phyloP scores from a whole-genome alignment of 495 filamentous ascomycete genomes.

The Neurospora terricola region DNA sequence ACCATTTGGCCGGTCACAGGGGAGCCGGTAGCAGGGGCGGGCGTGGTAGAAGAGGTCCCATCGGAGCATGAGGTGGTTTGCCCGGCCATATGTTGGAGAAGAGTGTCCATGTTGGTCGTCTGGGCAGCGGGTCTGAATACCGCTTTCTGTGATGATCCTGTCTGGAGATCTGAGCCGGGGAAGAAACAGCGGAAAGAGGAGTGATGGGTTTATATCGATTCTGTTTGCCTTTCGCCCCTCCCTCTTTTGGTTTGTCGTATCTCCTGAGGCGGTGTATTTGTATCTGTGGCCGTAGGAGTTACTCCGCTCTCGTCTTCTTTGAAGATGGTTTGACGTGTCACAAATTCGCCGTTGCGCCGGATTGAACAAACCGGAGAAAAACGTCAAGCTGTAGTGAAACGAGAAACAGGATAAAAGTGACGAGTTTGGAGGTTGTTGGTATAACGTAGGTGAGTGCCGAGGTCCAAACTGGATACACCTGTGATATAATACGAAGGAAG shows the following conservation, averaged over 20 bases:
- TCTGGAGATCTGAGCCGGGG: not conserved
- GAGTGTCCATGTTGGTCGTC: not conserved
- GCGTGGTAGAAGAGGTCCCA: not conserved
- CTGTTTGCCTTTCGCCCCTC: not conserved
- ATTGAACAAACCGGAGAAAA: not conserved
- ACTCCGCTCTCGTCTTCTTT: not conserved
- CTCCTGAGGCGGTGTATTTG: not conserved
- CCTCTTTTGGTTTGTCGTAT: not conserved
- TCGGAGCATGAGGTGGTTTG: not conserved
- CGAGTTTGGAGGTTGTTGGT: not conserved
- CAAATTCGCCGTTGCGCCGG: not conserved
- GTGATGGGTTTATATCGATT: not conserved
- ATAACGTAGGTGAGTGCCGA: not conserved
- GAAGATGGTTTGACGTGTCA: not conserved
- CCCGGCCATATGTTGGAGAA: not conserved
- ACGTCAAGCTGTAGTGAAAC: not conserved
- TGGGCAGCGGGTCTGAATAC: not conserved
- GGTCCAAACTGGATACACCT: not conserved
- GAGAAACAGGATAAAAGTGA: not conserved
- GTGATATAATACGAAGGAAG: not conserved
- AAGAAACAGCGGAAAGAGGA: not conserved
- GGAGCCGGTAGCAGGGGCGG: not conserved
- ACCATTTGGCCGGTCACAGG: constrained; percentile 12
- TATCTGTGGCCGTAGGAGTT: not conserved
- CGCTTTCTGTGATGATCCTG: not conserved